A percentile compares a stretch with the other conserved stretches of the same genome.
phyloP scores from a whole-genome alignment of 164 flowering plant genomes.

The Kingdonia uniflora region DNA sequence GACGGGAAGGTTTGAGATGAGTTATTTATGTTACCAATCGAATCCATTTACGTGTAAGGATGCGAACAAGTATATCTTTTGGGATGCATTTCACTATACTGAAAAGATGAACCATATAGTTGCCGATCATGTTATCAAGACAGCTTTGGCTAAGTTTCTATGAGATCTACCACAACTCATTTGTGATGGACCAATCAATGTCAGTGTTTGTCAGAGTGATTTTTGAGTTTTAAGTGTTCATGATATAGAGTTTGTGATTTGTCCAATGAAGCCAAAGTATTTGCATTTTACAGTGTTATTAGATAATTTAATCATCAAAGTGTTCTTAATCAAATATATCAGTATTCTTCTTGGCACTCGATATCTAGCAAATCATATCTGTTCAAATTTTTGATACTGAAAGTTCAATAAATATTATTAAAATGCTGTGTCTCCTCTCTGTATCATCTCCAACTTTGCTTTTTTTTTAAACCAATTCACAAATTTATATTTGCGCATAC shows the following conservation, averaged over 20 bases:
- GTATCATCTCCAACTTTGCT: too few species aligned
- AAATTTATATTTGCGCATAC: too few species aligned
- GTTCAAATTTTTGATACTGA: not conserved
- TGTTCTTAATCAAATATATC: not conserved
- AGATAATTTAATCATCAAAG: too few species aligned
- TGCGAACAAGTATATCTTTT: conserved; percentile 13
- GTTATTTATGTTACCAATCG: conserved; percentile 1
- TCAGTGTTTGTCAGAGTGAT: not conserved
- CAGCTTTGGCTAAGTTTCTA: conserved; percentile 4
- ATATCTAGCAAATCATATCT: not conserved
- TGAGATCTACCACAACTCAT: not conserved
- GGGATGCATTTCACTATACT: conserved; percentile 13
- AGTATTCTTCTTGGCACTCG: not conserved
- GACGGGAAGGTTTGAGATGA: conserved; percentile 8
- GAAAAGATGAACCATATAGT: conserved; percentile 7
- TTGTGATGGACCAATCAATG: not conserved
- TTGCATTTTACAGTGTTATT: too few species aligned
- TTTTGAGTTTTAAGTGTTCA: not conserved
- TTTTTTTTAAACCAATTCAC: too few species aligned
- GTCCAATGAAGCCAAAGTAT: too few species aligned
- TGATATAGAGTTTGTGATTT: too few species aligned
- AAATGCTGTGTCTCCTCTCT: not conserved
- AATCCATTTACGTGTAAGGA: conserved; percentile 2
- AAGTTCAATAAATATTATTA: not conserved
- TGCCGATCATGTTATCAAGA: conserved; percentile 6